Base-by-base conservation (phyloP, 805 yeast genomes). In the Kodamaea kakaduensis region DNA sequence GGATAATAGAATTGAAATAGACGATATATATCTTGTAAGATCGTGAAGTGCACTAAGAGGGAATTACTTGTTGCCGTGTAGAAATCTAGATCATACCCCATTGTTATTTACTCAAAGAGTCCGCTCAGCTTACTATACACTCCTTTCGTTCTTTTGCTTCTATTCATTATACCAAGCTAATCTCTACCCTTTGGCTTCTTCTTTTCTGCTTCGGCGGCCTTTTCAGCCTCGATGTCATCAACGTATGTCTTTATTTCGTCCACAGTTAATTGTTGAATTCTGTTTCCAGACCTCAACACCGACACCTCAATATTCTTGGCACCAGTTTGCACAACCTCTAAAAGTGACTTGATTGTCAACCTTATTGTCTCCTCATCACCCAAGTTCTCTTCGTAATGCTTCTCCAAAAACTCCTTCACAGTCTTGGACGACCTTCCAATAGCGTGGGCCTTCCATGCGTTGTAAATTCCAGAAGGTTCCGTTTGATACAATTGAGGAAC, bases 261-360 rank as follows among this genome's bases (percentile, higher is more conserved):
- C 36, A 77, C 73, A 12, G 77, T 63, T 53, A 89, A 71, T 36
- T 66, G 63, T 44, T 73, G 73, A 47, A 85, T 73, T 24, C 70
- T 61, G 47, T 72, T 65, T 34, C 76, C 78, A 19, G 96, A 84
- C 43, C 76, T 77, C 75, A 90, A 78, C 24, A 93, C 81, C 3
- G 94, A 84, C 33, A 93, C 79, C 64, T 93, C 98, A 55, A 93
- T 89, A 61, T 93, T 93, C 58, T 86, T 85, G 29, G 97, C 94
- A 26, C 98, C 98, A 2, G 97, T 89, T 67, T 93, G 97, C 16
- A 93, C 98, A 32, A 93, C 97, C 61, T 93, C 98, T 50, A 93
- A 71, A 49, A 93, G 70, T 12, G 95, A 79, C 66, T 84, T 85
- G 33, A 93, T 78, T 2, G 97, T 78, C 52, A 93, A 77, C 48